Evolutionary conservation across 1,284 basidiomycete genomes (phyloP), one percentile per base, ranked within the genome.

Genomic region (Irpex sp.): DNA sequence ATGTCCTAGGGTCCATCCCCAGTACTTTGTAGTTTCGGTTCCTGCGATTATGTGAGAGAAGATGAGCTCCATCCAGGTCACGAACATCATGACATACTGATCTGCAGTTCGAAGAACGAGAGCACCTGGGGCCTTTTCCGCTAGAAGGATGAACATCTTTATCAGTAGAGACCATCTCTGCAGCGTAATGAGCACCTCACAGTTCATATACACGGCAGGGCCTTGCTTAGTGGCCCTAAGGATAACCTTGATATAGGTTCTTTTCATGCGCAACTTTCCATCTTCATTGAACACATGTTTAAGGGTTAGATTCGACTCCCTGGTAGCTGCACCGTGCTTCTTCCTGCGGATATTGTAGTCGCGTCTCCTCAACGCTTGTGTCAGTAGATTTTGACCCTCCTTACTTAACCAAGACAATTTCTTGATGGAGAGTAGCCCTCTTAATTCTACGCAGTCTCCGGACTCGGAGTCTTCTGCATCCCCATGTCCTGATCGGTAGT

Each of bases 151-250:
- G 7, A 39, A 51, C 8, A 48, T 57, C 33, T 18, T n/a, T 0
- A 9, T 18, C 42, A 2, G 55, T 21, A 12, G 19, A 14, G 42
- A 57, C 6, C 10, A 19, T 18, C 3, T 10, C 62, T 54, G 58
- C 62, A 19, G 39, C 52, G 56, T 35, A 51, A n/a, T n/a, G 23
- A 53, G 10, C 12, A 33, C 65, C 78, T 65, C 65, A 81, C 82
- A 71, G 8, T 66, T 73, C 67, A 85, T 70, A 66, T 75, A 84
- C 6, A 67, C 66, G n/a, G 77, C 80, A 0, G 74, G 67, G 57
- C 79, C 61, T n/a, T 62, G 71, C 69, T 78, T 82, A 36, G 70
- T 66, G 4, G 80, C 79, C 37, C 75, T 72, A 2, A 85, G 72
- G 52, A 66, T 67, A 0, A 84, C 65, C 52, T 65, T 66, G 56